Evolutionary conservation across 2,329 filamentous ascomycete species (phyloP).

Genomic region (Colletotrichum higginsianum): DNA sequence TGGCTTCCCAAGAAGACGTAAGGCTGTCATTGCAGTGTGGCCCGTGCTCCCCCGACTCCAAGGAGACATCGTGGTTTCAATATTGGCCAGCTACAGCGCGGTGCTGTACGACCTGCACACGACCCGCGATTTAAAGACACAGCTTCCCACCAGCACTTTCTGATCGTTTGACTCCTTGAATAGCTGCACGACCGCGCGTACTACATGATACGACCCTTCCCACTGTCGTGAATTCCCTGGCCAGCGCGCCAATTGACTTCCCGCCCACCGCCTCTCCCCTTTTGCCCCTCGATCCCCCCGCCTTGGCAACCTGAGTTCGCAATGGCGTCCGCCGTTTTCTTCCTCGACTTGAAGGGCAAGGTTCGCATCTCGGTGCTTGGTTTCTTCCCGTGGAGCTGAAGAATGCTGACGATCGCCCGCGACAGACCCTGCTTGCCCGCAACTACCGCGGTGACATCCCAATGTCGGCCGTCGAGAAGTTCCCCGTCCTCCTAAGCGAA

Average conservation of each 20-base stretch:
- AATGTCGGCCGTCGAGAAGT: constrained; percentile 99
- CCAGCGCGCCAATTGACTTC: constrained; percentile 48
- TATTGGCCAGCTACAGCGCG: constrained; percentile 36
- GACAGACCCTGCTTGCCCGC: constrained; percentile 93
- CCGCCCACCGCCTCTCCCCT: constrained; percentile 44
- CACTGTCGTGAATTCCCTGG: constrained; percentile 44
- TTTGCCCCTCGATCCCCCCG: constrained; percentile 47
- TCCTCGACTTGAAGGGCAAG: constrained; percentile 99
- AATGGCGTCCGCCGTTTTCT: constrained; percentile 99
- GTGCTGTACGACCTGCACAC: constrained; percentile 12
- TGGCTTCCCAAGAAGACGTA: constrained; percentile 22
- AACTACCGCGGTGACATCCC: constrained; percentile 99
- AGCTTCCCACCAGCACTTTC: constrained; percentile 1
- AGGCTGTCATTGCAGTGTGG: constrained; percentile 32
- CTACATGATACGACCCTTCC: constrained; percentile 30
- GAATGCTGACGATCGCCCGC: constrained; percentile 45
- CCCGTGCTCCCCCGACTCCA: constrained; percentile 35
- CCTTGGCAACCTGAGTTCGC: constrained; percentile 50
- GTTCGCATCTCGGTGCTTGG: constrained; percentile 59
- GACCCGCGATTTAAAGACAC: constrained; percentile 32
- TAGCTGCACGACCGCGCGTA: constrained; percentile 20
- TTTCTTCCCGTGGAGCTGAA: not conserved
- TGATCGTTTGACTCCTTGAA: constrained; percentile 1
- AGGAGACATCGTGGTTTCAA: constrained; percentile 44
- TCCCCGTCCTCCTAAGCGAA: constrained; percentile 94